Base-by-base conservation (phyloP, 257 asterid species). In the Solanum commersonii region DNA sequence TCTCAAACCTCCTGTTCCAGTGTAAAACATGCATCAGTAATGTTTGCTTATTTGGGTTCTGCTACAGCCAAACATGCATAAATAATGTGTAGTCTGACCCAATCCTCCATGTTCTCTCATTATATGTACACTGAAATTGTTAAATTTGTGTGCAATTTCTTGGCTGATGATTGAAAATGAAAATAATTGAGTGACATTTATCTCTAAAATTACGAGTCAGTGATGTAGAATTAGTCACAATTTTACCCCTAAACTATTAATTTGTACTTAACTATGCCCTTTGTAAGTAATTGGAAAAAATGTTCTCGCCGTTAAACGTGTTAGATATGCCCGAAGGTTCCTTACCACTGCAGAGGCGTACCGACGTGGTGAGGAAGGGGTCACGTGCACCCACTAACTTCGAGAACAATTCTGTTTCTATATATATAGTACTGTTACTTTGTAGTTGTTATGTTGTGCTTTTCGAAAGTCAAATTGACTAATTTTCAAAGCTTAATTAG, bases 1-100 rank as follows among this genome's bases (percentile, higher is more conserved):
- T 77, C 94, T 94, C 56, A 94, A 88, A 88, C 91, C 98, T 52
- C 85, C 93, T 23, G 87, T 91, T 60, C 89, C 89, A 12, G 94
- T 90, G 87, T 96, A 90, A 89, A 15, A 86, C 65, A 37, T 40
- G 40, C 10, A 79, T 46, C 40, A 79, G 6, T 44, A 27, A 15
- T 44, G 67, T 33, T 42, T 44, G 52, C 16, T 44, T 4, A 44
- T 4, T 3, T 44, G 52, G 52, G 52, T 12, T 44, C 5, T 11
- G 52, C 52, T 44, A 44, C 52, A 44, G 14, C 16, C 16, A 89
- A 33, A 85, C 71, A 37, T 33, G 65, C 10, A 79, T 44, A 16
- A 79, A 1, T 44, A 25, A 14, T 42, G 65, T 33, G 27, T 81
- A 18, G 85, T 46, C 59, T 46, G 68, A 37, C 29, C 4, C 2